Base-by-base conservation (phyloP, 805 yeast genomes). In the Candida broadrunensis region DNA sequence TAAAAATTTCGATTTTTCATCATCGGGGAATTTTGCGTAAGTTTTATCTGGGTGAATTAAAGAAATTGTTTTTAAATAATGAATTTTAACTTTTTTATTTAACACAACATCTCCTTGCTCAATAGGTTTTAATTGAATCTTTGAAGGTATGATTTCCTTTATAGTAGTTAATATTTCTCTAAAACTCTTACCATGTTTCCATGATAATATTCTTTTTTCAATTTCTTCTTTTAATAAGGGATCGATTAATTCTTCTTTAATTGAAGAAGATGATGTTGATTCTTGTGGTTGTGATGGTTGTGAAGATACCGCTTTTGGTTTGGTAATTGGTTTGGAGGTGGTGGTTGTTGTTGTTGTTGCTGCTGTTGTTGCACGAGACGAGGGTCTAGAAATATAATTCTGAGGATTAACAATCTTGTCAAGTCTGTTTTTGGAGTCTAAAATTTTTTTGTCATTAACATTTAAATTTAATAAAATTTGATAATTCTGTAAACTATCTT, bases 401-500 rank as follows among this genome's bases (percentile, higher is more conserved):
- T 39, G 48, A 2, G 95, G 93, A 43, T 78, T 73, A 16, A 89
- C 58, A 1, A 81, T 77, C 14, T 73, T 74, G 38, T 75, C 75
- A 45, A 96, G 86, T 43, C 99, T 75, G 52, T 91, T 75, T 56
- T 80, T 88, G 2, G 91, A 95, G 37, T 87, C 96, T 75, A 91
- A 64, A 0, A 80, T 70, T 23, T 76, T 68, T 43, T 81, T 78
- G 24, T 80, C 77, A 2, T 81, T 75, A 18, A 77, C 77, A 0
- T 96, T 96, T 27, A 56, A 45, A 44, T 80, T 77, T 14, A 93
- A 72, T 37, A 90, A 69, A 25, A 67, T 59, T 43, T 73, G 75
- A 70, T 88, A 91, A 5, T 77, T 56, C 0, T 61, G 68, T 19
- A 86, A 67, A 0, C 97, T 83, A 5, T 75, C 81, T 41, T 71